Evolutionary conservation across 139 green algal genomes (phyloP).

Genomic region (Chlamydomonas eustigma): DNA sequence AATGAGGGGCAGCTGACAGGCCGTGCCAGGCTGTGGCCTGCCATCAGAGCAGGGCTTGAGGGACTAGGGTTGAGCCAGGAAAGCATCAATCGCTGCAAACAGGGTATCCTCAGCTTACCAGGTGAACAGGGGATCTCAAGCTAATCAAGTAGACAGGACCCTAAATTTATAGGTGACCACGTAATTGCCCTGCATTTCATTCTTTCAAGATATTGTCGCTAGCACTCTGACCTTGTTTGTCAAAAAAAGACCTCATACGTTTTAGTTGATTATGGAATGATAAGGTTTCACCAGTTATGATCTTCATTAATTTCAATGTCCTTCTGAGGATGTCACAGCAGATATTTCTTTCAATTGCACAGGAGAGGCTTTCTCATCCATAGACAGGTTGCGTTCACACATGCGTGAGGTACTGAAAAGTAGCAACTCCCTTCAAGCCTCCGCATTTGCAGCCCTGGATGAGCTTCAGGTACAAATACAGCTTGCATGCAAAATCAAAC

Average conservation of each 20-base stretch:
- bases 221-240: too few species aligned
- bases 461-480: constrained; percentile 14
- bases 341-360: too few species aligned
- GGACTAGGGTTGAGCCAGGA: constrained; percentile 52
- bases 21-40: constrained; percentile 47
- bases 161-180: too few species aligned
- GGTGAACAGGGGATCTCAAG: neutral
- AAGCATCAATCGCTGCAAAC: constrained; percentile 48
- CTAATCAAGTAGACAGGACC: neutral
- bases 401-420: neutral
- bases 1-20: constrained; percentile 8
- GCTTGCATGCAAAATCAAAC: too few species aligned
- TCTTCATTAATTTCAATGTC: too few species aligned
- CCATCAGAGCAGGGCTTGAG: constrained; percentile 54
- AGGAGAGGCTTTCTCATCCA: constrained; percentile 11
- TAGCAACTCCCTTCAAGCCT: neutral
- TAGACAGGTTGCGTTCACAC: constrained; percentile 7
- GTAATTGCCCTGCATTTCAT: too few species aligned
- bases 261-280: too few species aligned
- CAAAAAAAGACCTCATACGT: too few species aligned
- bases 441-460: neutral
- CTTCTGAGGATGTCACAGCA: too few species aligned
- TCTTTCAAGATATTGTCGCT: too few species aligned
- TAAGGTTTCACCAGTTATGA: too few species aligned
- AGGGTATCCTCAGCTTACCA: neutral